Evolutionary conservation across 176 grass and related monocot genomes (phyloP).

Genomic region (Coix lacrymajobi): DNA sequence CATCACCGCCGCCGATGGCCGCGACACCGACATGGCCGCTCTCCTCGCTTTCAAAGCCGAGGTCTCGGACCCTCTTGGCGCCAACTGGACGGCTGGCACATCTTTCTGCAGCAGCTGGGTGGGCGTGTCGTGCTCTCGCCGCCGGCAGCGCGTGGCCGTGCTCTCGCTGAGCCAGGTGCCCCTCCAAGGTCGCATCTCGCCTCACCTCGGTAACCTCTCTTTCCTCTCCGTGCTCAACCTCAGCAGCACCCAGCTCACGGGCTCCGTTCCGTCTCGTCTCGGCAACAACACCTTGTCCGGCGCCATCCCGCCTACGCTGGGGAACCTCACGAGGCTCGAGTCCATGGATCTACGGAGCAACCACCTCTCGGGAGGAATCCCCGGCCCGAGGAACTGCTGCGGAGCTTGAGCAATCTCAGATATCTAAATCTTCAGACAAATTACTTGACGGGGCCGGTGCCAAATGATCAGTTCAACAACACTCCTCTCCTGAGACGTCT

Average conservation of each 20-base stretch:
- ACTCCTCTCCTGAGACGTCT: background rate
- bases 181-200: background rate
- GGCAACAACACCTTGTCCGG: background rate
- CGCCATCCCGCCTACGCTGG: background rate
- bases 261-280: background rate
- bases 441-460: background rate
- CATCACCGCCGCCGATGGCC: background rate
- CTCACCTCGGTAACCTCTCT: constrained; percentile 1
- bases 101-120: background rate
- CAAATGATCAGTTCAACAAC: background rate
- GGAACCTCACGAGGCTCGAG: background rate
- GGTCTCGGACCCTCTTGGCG: background rate
- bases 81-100: background rate
- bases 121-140: background rate
- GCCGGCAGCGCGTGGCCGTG: background rate
- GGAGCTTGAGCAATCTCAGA: background rate
- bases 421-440: background rate
- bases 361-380: background rate
- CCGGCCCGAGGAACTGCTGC: background rate
- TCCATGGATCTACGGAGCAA: background rate
- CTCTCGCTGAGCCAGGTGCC: background rate
- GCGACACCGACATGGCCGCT: background rate
- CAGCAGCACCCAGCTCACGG: background rate
- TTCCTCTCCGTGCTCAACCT: constrained; percentile 6
- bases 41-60: background rate